Evolutionary conservation across 805 yeast species (phyloP), one percentile per base, ranked within the genome.

Genomic region (Zygoascus flipseniorum): DNA sequence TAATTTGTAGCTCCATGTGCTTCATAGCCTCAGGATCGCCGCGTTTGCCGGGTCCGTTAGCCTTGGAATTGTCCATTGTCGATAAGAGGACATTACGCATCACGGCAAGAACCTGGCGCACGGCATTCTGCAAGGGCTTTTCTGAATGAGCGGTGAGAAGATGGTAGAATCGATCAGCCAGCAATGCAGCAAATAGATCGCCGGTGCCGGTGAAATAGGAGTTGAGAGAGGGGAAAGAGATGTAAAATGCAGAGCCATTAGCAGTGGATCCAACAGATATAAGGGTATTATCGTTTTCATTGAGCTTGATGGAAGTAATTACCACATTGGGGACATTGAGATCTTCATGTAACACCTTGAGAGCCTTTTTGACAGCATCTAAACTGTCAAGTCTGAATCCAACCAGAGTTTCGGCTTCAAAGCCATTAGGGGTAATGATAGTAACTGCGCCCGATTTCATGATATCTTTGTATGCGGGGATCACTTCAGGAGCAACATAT

Each of bases 141-240:
- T 52, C 48, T 1, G 53, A 39, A 4, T 31, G n/a, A 1, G 32
- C 9, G 19, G 18, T 35, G 31, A 52, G 31, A 23, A 48, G 11
- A 32, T 52, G 43, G 47, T 56, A 54, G 54, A 54, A 70, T 59
- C 86, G 77, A 66, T 85, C 95, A 5, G 87, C 60, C 32, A 89
- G 66, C 42, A 90, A 67, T 0, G 96, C 92, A 0, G 96, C 83
- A 61, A 92, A 90, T 43, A 90, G 69, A 63, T 90, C 98, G 6
- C 98, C 98, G 0, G 93, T 96, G 1, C 98, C 98, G 0, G 97
- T 88, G 69, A 90, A 92, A 66, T 92, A 89, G 5, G 92, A 83
- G 52, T 83, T 80, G 43, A 88, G 78, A 37, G 75, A 72, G 1
- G 86, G 85, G 13, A 85, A 75, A 58, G 75, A 74, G 61, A 78